Evolutionary conservation across 2,329 filamentous ascomycete genomes (phyloP), one percentile per base, ranked within the genome.

Genomic region (Ascocoryne sarcoides): DNA sequence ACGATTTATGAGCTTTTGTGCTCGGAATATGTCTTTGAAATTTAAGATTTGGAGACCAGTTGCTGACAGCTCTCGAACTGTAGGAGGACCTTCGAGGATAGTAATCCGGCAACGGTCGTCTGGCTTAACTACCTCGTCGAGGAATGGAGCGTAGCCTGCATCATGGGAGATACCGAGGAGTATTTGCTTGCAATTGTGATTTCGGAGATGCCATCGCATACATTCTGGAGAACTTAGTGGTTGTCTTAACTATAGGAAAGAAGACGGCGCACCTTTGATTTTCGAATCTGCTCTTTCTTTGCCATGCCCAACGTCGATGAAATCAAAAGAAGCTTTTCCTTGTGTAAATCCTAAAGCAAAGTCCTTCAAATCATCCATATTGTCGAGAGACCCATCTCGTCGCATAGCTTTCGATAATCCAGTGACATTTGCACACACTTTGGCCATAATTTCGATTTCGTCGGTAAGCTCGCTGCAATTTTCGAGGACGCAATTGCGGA

Each of bases 101-200:
- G 65, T 69, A 42, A 79, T 60, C 38, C 69, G 68, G 21, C 61
- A 51, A 16, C 63, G 63, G 16, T 67, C 60, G 28, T 75, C 68
- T 32, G 63, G 61, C 3, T 39, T 46, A 17, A 71, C 59, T 3
- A 79, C 59, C 44, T 75, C 69, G 49, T 75, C 69, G 15, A 82
- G 58, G 47, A 79, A 75, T 7, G 75, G 68, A 4, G 72, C 73
- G 51, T 80, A 81, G 5, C 69, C 69, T 18, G 73, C 65, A 52
- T 81, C 75, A 50, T 79, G 76, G 2, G 75, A 78, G 37, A 79
- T 67, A 33, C 76, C 78, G 26, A 82, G 62, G 23, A 80, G 59
- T 35, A 82, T 65, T 49, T 77, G 70, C 52, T 70, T 75, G 64
- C 77, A 82, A 53, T 77, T 79, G 47, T 67, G 60, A 45, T 79